Evolutionary conservation across 23 red algal genomes (phyloP), one percentile per base, ranked within the genome.

Genomic region (Agarophyton chilense): DNA sequence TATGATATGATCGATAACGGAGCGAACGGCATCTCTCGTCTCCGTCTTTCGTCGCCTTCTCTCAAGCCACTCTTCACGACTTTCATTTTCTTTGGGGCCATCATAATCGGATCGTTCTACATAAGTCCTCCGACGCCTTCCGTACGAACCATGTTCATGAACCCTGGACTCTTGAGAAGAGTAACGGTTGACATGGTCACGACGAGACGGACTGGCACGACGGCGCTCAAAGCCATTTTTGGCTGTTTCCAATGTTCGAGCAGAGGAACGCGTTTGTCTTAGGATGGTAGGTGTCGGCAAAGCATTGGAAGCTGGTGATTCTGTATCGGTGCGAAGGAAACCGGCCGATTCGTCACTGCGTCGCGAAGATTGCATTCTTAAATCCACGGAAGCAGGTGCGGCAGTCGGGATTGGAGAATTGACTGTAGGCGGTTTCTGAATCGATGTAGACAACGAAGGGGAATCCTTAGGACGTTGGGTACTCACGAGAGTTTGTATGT

Each of bases 1-100:
- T 26, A 89, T 78, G 35, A 67, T 73, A 12, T 57, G 50, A 3
- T 89, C 70, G 39, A 89, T 77, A 57, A 89, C 60, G 0, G 45
- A 89, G 56, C 72, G 67, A 4, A 89, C 85, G 8, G 72, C 85
- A 78, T 89, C 72, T 35, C 85, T 60, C 17, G 67, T 77, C 40
- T 89, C 85, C 21, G 85, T 79, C 72, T 89, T 67, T 33, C 39
- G 60, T 25, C 85, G 67, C 58, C 85, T 60, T 47, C 85, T 43
- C 29, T 89, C 85, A 1, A 89, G 85, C 85, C 85, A 89, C 33
- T 89, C 63, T 14, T 66, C 85, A 6, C 85, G 63, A 26, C 50
- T 78, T 65, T 89, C 85, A 46, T 89, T 89, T 33, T 77, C 85
- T 9, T 52, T 71, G 46, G 85, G 85, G 21, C 85, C 85, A 32